Evolutionary conservation across 805 yeast species (phyloP), one percentile per base, ranked within the genome.

Genomic region (Schwanniomyces vanrijiae): DNA sequence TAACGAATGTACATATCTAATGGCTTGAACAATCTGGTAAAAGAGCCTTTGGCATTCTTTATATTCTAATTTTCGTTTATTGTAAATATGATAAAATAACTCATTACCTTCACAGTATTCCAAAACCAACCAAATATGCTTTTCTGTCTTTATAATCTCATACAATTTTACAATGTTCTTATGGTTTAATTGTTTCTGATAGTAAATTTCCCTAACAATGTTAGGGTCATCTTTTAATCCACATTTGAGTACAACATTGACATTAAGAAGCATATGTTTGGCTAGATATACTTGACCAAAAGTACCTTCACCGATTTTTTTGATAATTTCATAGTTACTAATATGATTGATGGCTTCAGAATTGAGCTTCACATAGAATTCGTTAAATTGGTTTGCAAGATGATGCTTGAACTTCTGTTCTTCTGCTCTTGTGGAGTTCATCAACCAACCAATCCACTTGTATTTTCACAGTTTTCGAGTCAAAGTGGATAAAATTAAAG

Each of bases 271-370:
- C 43, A 77, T 77, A 59, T 92, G 98, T 31, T 74, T 73, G 1
- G 97, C 98, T 25, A 92, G 69, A 62, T 86, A 94, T 1, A 90
- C 96, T 59, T 87, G 88, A 7, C 98, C 97, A 75, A 90, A 92
- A 2, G 96, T 79, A 8, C 97, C 97, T 56, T 88, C 90, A 1
- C 97, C 98, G 19, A 92, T 85, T 53, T 84, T 88, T 48, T 82
- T 73, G 5, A 82, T 58, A 6, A 94, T 81, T 43, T 77, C 71
- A 60, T 92, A 92, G 64, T 87, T 89, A 0, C 99, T 98, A 10
- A 92, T 83, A 46, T 83, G 87, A 41, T 71, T 71, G 37, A 83
- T 66, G 37, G 78, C 81, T 8, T 78, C 62, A 57, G 64, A 73
- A 35, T 72, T 77, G 42, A 59, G 66, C 55, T 53, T 73, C 37